Percentiles rank a stretch among this genome's conserved stretches.
Evolutionary conservation across 2,329 filamentous ascomycete genomes (phyloP).

Genomic region (Fusarium sp.): DNA sequence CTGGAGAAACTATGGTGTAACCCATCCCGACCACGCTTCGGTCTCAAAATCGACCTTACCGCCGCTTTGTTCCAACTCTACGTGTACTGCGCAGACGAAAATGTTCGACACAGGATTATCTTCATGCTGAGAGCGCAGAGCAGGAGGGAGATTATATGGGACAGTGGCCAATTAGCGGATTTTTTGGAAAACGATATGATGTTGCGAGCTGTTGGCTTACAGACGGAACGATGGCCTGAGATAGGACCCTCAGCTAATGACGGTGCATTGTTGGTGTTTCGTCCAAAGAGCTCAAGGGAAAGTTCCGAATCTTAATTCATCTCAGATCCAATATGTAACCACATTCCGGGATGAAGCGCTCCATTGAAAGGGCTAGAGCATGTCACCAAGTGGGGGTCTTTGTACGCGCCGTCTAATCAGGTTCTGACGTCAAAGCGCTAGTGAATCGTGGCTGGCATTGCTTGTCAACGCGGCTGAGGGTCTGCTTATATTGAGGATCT

Average conservation of each 20-base stretch:
- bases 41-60: not conserved
- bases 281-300: not conserved
- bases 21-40: not conserved
- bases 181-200: constrained; percentile 5
- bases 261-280: not conserved
- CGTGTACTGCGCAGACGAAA: not conserved
- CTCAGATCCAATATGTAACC: not conserved
- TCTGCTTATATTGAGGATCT: not conserved
- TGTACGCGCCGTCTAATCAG: not conserved
- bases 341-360: not conserved
- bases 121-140: not conserved
- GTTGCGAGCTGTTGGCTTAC: not conserved
- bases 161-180: not conserved
- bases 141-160: constrained; percentile 13
- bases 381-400: not conserved
- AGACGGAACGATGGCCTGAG: constrained; percentile 5
- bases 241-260: constrained; percentile 7
- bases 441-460: not conserved
- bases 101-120: not conserved
- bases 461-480: not conserved
- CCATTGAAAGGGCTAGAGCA: not conserved
- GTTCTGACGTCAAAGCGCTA: not conserved
- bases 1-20: constrained; percentile 3
- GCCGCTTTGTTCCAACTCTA: constrained; percentile 11
- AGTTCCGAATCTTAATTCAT: not conserved